Base-by-base conservation (phyloP, 108 stramenopile species). In the Nitzschia sp. region DNA sequence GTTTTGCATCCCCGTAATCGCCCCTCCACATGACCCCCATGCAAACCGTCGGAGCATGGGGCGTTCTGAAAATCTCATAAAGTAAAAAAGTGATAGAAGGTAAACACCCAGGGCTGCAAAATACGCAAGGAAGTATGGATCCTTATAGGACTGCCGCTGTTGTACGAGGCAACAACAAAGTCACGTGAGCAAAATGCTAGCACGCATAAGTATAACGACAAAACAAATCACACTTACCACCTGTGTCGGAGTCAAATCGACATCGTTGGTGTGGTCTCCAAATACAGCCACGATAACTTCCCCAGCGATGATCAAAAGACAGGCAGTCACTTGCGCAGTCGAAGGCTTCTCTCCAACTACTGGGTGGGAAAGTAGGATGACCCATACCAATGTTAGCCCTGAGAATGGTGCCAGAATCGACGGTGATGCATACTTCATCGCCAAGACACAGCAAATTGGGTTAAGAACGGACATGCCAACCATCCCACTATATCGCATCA, bases 351-450 rank as follows among this genome's bases (percentile, higher is more conserved):
- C 94, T 15, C 77, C 84, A 31, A 87, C 56, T 1, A 74, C 29
- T 9, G 63, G 34, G 19, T 76, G 75, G 4, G 85, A 83, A 27
- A 87, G 80, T 8, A 92, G 22, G 32, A 95, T 80, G 0, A 95
- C 84, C 90, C 90, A 95, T 1, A 92, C 91, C n/a, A 95, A 58
- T 9, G 94, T 91, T 11, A 95, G 75, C 32, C 94, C 94, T 13
- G 80, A 81, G 67, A 95, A 95, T 0, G 94, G 94, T 23, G 94
- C 94, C 46, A 92, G 55, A 45, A 95, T 90, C 3, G 74, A 77
- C n/a, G 94, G 94, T 33, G 84, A 85, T 11, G 91, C 91, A 70
- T 90, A 92, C 32, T 85, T 83, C 90, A 95, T 92, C 6, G 94
- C 90, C 31, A 90, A 46, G 2, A 95, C 87, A 53, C 86, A 84